Percentiles rank a stretch among this genome's conserved stretches.
Conservation (phyloP, 2,329 filamentous ascomycete species). For the Colletotrichum euphorbiae region DNA sequence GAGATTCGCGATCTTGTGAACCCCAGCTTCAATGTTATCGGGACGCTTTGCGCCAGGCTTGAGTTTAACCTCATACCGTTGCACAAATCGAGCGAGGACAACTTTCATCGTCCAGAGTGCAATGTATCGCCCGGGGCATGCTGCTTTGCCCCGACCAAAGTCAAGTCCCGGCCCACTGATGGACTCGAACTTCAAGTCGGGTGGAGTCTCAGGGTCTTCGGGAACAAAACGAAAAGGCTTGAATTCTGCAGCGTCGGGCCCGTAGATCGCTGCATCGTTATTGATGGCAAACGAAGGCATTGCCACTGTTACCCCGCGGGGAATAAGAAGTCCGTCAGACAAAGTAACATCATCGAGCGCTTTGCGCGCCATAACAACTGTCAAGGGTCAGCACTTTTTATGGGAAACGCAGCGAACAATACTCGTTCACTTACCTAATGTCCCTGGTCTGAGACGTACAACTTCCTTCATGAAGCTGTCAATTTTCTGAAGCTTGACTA, state of each 20-base stretch:
- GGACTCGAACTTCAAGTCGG: not conserved
- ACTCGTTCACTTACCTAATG: not conserved
- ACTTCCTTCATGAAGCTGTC: slow-evolving; percentile 28
- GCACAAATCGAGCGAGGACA: slow-evolving; percentile 10
- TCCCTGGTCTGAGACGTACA: slow-evolving; percentile 12
- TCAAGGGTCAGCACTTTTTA: rapidly evolving
- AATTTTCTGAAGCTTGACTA: not conserved
- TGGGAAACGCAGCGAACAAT: not conserved
- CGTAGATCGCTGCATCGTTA: slow-evolving; percentile 5
- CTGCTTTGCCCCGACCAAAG: slow-evolving; percentile 17
- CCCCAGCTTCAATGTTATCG: slow-evolving; percentile 1
- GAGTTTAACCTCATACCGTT: slow-evolving; percentile 5
- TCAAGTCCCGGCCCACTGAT: slow-evolving; percentile 6
- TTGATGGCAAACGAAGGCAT: slow-evolving; percentile 18
- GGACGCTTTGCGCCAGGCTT: not conserved
- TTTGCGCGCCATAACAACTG: slow-evolving; percentile 27
- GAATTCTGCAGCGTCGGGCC: not conserved
- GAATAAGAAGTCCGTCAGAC: slow-evolving; percentile 11
- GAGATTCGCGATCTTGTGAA: slow-evolving; percentile 13
- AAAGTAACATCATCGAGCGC: slow-evolving; percentile 2
- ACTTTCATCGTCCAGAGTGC: slow-evolving; percentile 23
- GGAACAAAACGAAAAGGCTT: slow-evolving; percentile 12
- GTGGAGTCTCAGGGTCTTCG: not conserved
- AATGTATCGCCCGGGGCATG: slow-evolving; percentile 15
- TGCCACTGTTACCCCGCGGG: slow-evolving; percentile 15